Percentiles rank a stretch among this genome's conserved stretches.
These are phyloP conservation scores for Anthracocystis panici-leucophaei DNA, from an alignment of 1,284 basidiomycete genomes.

Conservation along the genomic window DNA sequence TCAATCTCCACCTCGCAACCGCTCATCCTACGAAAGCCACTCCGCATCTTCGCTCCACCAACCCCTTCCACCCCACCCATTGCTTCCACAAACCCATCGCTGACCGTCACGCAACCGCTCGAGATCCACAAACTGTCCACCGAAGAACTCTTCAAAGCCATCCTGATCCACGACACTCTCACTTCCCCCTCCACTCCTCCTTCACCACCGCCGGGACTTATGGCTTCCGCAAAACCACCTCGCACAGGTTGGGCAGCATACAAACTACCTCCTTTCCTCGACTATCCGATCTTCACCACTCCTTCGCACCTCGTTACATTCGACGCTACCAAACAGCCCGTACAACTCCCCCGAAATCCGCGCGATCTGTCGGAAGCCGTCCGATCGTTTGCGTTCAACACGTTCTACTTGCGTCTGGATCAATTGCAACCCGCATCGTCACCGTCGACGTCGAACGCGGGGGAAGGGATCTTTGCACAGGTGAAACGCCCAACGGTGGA, in stretches of 20 bases:
- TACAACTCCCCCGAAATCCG: background rate
- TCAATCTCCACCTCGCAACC: too few species aligned
- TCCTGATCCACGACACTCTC: conserved; percentile 7
- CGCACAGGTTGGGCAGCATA: background rate
- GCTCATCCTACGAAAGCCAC: too few species aligned
- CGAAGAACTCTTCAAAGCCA: conserved; percentile 20
- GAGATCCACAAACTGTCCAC: conserved; percentile 1
- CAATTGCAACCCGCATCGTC: background rate
- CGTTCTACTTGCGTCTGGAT: background rate
- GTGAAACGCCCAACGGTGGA: too few species aligned
- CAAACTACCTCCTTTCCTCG: background rate
- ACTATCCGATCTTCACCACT: background rate
- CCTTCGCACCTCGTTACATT: conserved; percentile 2
- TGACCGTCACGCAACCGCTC: background rate
- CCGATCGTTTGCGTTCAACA: background rate
- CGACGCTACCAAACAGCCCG: background rate
- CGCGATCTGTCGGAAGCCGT: background rate
- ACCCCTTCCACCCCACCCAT: too few species aligned
- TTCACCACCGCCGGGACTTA: background rate
- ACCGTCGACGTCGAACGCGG: too few species aligned
- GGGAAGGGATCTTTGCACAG: too few species aligned
- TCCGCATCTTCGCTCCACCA: too few species aligned
- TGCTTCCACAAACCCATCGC: too few species aligned
- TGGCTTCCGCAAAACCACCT: background rate
- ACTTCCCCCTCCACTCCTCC: background rate